These are phyloP conservation scores for Babesia bigemina DNA, from an alignment of 169 alveolate species.

Conservation along the genomic window DNA sequence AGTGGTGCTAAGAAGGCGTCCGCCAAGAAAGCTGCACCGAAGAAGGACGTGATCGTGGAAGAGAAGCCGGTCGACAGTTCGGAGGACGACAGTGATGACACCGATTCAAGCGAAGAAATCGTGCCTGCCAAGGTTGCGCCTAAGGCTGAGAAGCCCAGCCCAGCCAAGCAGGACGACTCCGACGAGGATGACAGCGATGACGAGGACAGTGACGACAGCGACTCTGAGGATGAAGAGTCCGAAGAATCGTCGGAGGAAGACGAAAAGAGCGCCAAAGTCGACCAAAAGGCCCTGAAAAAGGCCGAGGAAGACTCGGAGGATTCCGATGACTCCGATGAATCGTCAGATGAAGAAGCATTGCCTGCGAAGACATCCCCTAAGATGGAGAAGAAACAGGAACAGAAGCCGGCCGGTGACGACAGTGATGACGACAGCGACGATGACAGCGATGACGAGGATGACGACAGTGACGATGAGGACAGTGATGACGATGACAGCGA, in stretches of 20 bases:
- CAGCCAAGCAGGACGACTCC: neutral
- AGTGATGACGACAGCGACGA: constrained; percentile 3
- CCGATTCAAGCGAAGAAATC: neutral
- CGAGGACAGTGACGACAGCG: constrained; percentile 1
- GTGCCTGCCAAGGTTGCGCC: neutral
- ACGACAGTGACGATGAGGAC: constrained; percentile 2
- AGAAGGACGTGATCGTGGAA: neutral
- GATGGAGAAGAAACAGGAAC: constrained; percentile 8
- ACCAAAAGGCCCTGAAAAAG: neutral
- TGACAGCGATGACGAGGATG: constrained; percentile 3
- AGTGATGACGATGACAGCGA: neutral
- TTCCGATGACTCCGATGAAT: constrained; percentile 4
- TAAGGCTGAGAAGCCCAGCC: neutral
- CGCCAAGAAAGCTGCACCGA: neutral
- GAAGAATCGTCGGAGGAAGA: constrained; percentile 19
- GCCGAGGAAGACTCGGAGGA: neutral
- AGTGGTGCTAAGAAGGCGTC: neutral
- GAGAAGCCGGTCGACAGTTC: neutral
- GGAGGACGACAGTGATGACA: neutral
- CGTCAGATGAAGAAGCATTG: neutral
- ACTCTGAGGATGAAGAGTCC: constrained; percentile 18
- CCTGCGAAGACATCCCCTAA: neutral
- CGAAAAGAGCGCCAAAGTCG: neutral
- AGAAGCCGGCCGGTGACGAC: neutral
- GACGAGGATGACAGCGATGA: neutral